Conservation (phyloP, 768 basidiomycete genomes). For the Mycena metata region DNA sequence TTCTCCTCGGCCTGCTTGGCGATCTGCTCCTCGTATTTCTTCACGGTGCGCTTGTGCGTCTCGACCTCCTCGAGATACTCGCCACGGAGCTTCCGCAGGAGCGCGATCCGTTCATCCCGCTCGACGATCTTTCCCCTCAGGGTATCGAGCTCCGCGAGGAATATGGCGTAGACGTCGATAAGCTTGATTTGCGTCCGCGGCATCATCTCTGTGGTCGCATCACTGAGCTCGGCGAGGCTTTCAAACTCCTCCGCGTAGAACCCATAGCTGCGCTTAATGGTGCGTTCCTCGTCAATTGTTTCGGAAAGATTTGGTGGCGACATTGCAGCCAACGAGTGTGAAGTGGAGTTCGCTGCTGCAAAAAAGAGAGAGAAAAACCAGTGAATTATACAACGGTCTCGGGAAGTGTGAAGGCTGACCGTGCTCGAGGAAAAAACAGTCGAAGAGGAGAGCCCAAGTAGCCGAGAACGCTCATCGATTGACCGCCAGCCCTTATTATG, state of each 20-base stretch:
- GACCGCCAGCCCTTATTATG: background rate
- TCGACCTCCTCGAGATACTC: constrained; percentile 8
- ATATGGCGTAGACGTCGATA: background rate
- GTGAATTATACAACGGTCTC: constrained; percentile 1
- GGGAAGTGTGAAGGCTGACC: background rate
- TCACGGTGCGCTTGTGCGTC: constrained; percentile 7
- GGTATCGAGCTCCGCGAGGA: background rate
- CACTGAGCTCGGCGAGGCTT: background rate
- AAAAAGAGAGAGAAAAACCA: background rate
- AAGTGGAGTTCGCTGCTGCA: constrained; percentile 5
- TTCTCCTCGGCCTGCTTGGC: too few species aligned
- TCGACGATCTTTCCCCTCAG: constrained; percentile 2
- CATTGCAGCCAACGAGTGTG: constrained; percentile 7
- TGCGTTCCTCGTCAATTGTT: background rate
- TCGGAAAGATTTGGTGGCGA: constrained; percentile 6
- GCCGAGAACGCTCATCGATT: background rate
- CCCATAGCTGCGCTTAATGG: background rate
- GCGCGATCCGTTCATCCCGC: constrained; percentile 4
- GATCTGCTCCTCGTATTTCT: constrained; percentile 11
- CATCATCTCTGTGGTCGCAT: constrained; percentile 10
- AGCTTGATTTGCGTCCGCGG: constrained; percentile 3
- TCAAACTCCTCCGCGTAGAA: constrained; percentile 6
- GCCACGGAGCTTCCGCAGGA: background rate
- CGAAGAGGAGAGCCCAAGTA: background rate
- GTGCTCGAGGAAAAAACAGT: too few species aligned